A percentile compares a stretch with the other conserved stretches of the same genome.
phyloP scores from a whole-genome alignment of 2,329 filamentous ascomycete species.

The Colletotrichum sp. region DNA sequence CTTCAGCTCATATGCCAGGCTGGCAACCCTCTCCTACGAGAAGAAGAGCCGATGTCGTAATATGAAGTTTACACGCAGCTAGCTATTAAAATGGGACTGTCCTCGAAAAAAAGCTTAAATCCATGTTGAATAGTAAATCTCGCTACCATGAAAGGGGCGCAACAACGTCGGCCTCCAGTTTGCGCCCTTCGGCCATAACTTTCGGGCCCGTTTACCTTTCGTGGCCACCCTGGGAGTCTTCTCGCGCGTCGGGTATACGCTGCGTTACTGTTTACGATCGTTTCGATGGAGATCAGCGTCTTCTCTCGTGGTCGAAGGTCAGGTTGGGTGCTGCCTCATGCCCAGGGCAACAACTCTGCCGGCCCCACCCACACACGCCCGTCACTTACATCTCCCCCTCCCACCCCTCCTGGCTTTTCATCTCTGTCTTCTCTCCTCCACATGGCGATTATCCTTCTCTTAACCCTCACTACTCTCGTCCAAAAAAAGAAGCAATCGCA shows the following conservation, averaged over 20 bases:
- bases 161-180: too few species aligned
- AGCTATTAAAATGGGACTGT: too few species aligned
- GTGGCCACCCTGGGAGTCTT: neutral
- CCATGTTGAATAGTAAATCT: too few species aligned
- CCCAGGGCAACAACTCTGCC: neutral
- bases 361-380: neutral
- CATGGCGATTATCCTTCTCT: neutral
- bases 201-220: too few species aligned
- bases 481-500: neutral
- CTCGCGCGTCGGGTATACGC: neutral
- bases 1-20: too few species aligned
- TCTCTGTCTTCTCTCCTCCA: neutral
- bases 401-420: neutral
- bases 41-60: accelerated
- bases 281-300: neutral
- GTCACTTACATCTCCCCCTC: neutral
- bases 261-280: accelerated
- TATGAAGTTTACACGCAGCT: too few species aligned
- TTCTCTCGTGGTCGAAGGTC: neutral
- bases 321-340: neutral
- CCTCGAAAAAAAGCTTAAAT: too few species aligned
- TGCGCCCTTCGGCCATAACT: too few species aligned
- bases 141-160: too few species aligned
- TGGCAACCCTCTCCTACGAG: too few species aligned
- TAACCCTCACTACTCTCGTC: neutral